These are phyloP conservation scores for Acidiella bohemica DNA, from an alignment of 495 filamentous ascomycete genomes.

Conservation along the genomic window DNA sequence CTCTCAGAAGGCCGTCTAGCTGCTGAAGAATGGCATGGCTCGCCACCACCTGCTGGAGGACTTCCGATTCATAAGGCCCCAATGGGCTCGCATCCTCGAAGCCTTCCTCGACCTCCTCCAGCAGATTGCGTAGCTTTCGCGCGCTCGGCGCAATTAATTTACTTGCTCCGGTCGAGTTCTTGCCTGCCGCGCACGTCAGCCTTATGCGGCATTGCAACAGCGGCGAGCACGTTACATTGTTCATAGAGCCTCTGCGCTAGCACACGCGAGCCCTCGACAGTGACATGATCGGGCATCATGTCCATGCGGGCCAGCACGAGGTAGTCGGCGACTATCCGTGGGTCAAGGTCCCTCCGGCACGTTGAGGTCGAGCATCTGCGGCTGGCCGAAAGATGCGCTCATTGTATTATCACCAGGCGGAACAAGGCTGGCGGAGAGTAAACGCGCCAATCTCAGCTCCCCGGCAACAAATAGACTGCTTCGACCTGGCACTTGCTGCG, in stretches of 20 bases:
- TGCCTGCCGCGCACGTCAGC: constrained; percentile 4
- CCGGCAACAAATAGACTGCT: too few relatives aligned
- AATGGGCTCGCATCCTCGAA: neutral
- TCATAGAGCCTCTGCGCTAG: constrained; percentile 1
- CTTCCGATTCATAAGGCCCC: neutral
- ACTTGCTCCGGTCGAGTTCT: neutral
- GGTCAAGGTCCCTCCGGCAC: too few relatives aligned
- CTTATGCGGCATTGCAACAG: too few relatives aligned
- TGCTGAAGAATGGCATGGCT: neutral
- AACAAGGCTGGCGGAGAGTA: too few relatives aligned
- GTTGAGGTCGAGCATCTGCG: too few relatives aligned
- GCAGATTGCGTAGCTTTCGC: neutral
- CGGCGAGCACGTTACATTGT: neutral
- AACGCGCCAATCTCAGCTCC: too few relatives aligned
- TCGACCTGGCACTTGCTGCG: too few relatives aligned
- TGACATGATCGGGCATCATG: too few relatives aligned
- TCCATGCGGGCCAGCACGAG: too few relatives aligned
- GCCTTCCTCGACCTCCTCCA: constrained; percentile 4
- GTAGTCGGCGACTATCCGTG: too few relatives aligned
- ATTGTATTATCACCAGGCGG: neutral
- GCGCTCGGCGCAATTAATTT: neutral
- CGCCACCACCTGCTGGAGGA: neutral
- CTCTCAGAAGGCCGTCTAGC: neutral
- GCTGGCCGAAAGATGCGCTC: too few relatives aligned
- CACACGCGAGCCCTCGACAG: neutral